phyloP scores from a whole-genome alignment of 1,284 basidiomycete species.

The Thecaphora thlaspeos region DNA sequence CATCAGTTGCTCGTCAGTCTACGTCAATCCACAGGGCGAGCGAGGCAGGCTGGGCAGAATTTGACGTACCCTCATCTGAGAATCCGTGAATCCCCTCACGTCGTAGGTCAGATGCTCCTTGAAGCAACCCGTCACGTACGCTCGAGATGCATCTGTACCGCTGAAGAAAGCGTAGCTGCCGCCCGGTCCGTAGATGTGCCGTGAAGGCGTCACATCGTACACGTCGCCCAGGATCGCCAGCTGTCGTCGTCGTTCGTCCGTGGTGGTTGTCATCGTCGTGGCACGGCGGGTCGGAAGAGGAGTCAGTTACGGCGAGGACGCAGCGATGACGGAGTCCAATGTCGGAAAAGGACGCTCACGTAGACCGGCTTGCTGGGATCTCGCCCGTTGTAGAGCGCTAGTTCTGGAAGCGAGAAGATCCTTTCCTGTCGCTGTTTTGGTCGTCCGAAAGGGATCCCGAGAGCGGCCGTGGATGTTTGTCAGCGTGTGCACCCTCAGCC shows the following conservation, averaged over 20 bases:
- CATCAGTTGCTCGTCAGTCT: background rate
- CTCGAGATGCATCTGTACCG: constrained; percentile 51
- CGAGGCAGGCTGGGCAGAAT: constrained; percentile 2
- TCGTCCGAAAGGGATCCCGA: background rate
- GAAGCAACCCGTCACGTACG: constrained; percentile 57
- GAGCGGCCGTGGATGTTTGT: background rate
- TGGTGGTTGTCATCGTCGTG: too few species aligned
- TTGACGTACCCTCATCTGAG: constrained; percentile 35
- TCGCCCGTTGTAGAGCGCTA: constrained; percentile 74
- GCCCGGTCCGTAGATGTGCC: constrained; percentile 72
- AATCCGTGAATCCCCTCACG: constrained; percentile 44
- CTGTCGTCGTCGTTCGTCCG: too few species aligned
- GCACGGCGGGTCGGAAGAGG: too few species aligned
- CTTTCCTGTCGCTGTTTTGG: constrained; percentile 59
- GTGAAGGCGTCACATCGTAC: constrained; percentile 78
- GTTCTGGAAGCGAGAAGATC: constrained; percentile 70
- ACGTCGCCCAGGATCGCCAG: constrained; percentile 77
- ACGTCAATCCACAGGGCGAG: background rate
- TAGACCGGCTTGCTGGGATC: constrained; percentile 74
- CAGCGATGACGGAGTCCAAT: too few species aligned
- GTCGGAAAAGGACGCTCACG: too few species aligned
- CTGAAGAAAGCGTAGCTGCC: constrained; percentile 53
- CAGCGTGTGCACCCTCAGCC: too few species aligned
- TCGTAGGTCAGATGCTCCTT: constrained; percentile 53
- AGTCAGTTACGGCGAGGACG: too few species aligned